Percentiles rank a stretch among this genome's conserved stretches.
Conservation (phyloP, 306 rosid species). For the Aeschynomene evenia region DNA sequence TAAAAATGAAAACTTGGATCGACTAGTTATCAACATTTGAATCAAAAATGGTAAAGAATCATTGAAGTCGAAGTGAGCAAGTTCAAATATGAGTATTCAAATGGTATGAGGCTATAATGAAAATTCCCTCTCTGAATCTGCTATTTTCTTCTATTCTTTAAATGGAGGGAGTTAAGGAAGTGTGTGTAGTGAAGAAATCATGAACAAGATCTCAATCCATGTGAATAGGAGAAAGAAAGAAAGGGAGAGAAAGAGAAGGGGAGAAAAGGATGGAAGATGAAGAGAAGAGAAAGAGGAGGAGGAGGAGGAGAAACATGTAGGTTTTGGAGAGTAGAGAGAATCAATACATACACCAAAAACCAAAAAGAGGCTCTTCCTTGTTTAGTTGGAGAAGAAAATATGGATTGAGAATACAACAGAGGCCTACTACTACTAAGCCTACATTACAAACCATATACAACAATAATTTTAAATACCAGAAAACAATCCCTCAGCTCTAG, state of each 20-base stretch:
- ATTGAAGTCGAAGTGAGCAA: neutral
- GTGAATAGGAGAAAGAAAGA: slow-evolving; percentile 18
- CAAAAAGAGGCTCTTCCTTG: slow-evolving; percentile 29
- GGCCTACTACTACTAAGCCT: slow-evolving; percentile 43
- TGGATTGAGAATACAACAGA: slow-evolving; percentile 56
- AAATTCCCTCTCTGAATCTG: neutral
- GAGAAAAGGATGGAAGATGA: neutral
- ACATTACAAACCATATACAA: slow-evolving; percentile 59
- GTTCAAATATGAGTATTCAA: neutral
- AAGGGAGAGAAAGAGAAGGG: neutral
- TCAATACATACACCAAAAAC: slow-evolving; percentile 7
- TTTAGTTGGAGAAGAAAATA: slow-evolving; percentile 33
- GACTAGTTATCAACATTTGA: neutral
- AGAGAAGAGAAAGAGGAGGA: neutral
- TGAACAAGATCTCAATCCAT: slow-evolving; percentile 22
- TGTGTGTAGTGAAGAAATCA: neutral
- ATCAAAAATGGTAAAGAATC: neutral
- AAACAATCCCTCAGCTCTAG: slow-evolving; percentile 35
- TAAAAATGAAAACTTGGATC: neutral
- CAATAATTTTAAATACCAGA: slow-evolving; percentile 26
- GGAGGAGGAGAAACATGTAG: neutral
- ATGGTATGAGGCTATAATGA: too few species aligned
- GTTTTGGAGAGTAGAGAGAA: neutral
- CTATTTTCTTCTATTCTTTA: neutral
- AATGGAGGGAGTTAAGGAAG: neutral